phyloP scores from a whole-genome alignment of 1,139 yeast genomes.

The Kluyveromyces sp. region DNA sequence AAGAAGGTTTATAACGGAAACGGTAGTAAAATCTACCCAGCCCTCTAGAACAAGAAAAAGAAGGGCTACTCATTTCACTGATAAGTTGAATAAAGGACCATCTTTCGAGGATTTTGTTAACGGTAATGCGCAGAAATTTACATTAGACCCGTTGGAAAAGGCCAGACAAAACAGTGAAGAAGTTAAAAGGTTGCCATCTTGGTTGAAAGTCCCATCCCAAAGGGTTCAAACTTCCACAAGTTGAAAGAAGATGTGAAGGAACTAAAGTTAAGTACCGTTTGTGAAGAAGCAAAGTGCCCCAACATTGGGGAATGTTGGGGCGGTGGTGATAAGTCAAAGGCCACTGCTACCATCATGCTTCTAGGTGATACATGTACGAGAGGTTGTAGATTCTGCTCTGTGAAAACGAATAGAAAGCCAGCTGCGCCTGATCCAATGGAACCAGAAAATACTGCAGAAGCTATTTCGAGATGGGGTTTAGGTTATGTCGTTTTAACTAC shows the following conservation, averaged over 20 bases:
- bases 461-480: slow-evolving; percentile 95
- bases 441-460: slow-evolving; percentile 97
- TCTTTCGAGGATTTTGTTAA: slow-evolving; percentile 84
- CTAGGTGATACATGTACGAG: slow-evolving; percentile 98
- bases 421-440: slow-evolving; percentile 89
- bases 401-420: slow-evolving; percentile 84
- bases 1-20: slow-evolving; percentile 7
- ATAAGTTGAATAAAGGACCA: slow-evolving; percentile 75
- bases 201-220: slow-evolving; percentile 97
- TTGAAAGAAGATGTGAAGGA: slow-evolving; percentile 84
- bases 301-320: slow-evolving; percentile 99
- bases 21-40: slow-evolving; percentile 7
- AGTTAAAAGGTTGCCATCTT: slow-evolving; percentile 54
- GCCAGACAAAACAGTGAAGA: slow-evolving; percentile 42
- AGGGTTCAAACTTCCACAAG: slow-evolving; percentile 73
- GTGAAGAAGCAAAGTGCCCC: slow-evolving; percentile 98
- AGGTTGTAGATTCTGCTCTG: slow-evolving; percentile 97
- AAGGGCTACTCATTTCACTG: slow-evolving; percentile 58
- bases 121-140: slow-evolving; percentile 65
- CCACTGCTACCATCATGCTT: slow-evolving; percentile 98
- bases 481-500: slow-evolving; percentile 97
- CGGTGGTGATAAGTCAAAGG: slow-evolving; percentile 81
- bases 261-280: slow-evolving; percentile 83
- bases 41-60: slow-evolving; percentile 31
- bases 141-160: slow-evolving; percentile 62